phyloP scores from a whole-genome alignment of 306 rosid species.

The Sechiopsis laciniata region DNA sequence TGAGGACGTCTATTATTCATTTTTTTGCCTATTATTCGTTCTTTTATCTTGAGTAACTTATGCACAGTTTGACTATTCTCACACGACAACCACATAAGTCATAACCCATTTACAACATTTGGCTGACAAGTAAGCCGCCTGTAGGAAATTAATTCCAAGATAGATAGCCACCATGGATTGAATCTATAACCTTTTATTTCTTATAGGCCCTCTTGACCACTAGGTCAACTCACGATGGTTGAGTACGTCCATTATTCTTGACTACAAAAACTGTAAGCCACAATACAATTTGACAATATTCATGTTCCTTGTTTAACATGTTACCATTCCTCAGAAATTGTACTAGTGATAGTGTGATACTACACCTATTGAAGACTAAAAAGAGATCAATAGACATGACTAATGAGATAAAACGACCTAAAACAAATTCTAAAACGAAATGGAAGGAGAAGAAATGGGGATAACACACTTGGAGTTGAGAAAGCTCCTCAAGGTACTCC shows the following conservation, averaged over 20 bases:
- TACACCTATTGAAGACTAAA: neutral
- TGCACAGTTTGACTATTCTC: no score
- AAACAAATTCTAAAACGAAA: neutral
- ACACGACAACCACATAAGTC: no score
- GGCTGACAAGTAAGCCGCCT: no score
- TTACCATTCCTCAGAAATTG: neutral
- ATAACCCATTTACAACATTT: no score
- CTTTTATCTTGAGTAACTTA: no score
- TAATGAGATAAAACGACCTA: neutral
- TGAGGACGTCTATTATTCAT: neutral
- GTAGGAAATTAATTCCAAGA: no score
- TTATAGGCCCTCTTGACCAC: no score
- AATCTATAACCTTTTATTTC: no score
- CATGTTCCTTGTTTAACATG: neutral
- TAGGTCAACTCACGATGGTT: no score
- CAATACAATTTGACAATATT: neutral
- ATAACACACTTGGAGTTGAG: slow-evolving; percentile 65
- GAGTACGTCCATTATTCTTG: neutral
- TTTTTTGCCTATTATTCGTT: no score
- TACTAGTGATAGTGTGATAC: neutral
- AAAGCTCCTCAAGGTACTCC: slow-evolving; percentile 81
- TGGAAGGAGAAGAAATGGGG: neutral
- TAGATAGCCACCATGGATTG: no score
- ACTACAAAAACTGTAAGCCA: neutral
- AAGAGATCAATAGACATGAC: neutral